Percentiles rank a stretch among this genome's conserved stretches.
These are phyloP conservation scores for Torulaspora microellipsoides DNA, from an alignment of 805 yeast species.

Conservation along the genomic window DNA sequence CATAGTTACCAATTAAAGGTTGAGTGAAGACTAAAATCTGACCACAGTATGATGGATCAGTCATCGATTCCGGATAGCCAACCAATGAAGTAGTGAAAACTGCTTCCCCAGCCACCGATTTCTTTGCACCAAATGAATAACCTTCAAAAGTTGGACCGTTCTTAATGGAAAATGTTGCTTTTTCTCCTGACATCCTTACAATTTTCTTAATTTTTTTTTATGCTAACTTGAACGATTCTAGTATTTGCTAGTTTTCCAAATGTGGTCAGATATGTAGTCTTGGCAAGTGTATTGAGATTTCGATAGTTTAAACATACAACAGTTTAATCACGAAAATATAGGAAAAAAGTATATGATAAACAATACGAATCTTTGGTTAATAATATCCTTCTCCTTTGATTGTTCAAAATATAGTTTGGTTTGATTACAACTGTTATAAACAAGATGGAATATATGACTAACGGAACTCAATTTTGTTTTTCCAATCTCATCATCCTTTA, in stretches of 20 bases:
- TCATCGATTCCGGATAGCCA: conserved; percentile 98
- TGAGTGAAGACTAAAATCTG: conserved; percentile 96
- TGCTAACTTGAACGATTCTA: conserved; percentile 20
- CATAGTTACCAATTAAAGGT: conserved; percentile 96
- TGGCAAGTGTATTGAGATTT: conserved; percentile 39
- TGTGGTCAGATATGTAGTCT: conserved; percentile 48
- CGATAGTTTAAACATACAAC: conserved; percentile 33
- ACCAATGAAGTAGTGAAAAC: conserved; percentile 97
- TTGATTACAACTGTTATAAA: no score
- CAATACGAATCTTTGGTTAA: no score
- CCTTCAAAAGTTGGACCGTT: conserved; percentile 94
- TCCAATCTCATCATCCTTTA: no score
- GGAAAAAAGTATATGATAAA: no score
- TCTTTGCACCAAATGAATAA: conserved; percentile 91
- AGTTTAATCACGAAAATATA: neutral
- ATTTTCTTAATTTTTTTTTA: conserved; percentile 12
- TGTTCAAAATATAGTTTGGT: no score
- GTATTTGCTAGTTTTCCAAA: conserved; percentile 47
- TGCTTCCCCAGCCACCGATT: conserved; percentile 91
- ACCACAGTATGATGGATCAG: conserved; percentile 97
- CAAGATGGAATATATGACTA: no score
- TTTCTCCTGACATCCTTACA: conserved; percentile 38
- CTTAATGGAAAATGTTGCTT: conserved; percentile 86
- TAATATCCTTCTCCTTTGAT: no score
- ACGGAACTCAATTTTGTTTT: no score